Base-by-base conservation (phyloP, 352 stramenopile genomes). In the Phytophthora multivora region DNA sequence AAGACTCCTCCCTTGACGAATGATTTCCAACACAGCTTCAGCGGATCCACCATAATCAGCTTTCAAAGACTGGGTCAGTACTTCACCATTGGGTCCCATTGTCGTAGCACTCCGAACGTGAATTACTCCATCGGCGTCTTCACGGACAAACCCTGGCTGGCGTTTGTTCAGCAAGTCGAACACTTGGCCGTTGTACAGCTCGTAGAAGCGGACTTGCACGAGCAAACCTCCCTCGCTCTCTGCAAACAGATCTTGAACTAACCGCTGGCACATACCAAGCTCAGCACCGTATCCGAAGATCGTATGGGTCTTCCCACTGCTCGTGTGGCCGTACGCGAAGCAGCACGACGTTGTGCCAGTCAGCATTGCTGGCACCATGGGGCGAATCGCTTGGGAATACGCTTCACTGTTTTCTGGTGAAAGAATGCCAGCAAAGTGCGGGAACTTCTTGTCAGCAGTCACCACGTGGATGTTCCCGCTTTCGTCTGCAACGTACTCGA, bases 231-330 rank as follows among this genome's bases (percentile, higher is more conserved):
- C 36, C 0, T 40, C 35, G 4, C 30, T 54, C 5, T 26, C 9
- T 9, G 45, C 23, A 49, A 88, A 83, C 26, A 88, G 50, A 1
- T 80, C 71, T 10, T 60, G 46, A 2, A 79, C 47, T 6, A 79
- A 64, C 23, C 59, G 63, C 19, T 79, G 69, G 47, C 69, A 83
- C 59, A 85, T 66, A 15, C 78, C 75, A 2, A 59, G 58, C 30
- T 82, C 73, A 16, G 41, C n/a, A 1, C 48, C 71, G 30, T 88
- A 86, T 19, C 78, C 78, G 43, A 87, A 82, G 57, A 87, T 85
- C 41, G 77, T 85, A 60, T 87, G 77, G 15, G 77, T 87, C 71
- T 87, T 87, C 46, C 77, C 77, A 50, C 69, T 83, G 47, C 81
- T 81, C 7, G 77, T 87, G 51, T 87, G 73, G 3, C 75, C 78